Base-by-base conservation (phyloP, 352 stramenopile genomes). In the Globisporangium uncinulatum region DNA sequence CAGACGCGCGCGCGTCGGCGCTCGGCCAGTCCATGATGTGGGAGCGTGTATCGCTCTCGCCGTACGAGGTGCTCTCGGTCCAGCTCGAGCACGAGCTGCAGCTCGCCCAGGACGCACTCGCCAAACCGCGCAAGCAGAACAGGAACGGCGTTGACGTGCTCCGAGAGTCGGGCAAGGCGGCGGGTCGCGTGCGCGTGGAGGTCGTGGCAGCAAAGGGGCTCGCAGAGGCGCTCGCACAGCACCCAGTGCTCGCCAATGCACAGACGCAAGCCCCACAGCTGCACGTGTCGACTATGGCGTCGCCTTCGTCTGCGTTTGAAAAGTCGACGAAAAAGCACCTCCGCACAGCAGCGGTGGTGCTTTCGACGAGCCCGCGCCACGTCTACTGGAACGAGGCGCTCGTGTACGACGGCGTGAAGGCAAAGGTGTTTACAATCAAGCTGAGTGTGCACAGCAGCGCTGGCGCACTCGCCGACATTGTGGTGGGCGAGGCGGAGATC, bases 21-120 rank as follows among this genome's bases (percentile, higher is more conserved):
- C 72, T 86, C 51, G 66, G 65, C 61, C 88, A 68, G 59, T 87
- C 77, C 44, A 65, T 80, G 54, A 87, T 79, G 61, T 92, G 84
- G 84, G 82, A 94, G 60, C 87, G 79, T 59, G 82, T 92, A 49
- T 60, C 77, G 60, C 66, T 92, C 43, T 92, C 82, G 10, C 81
- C 83, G 32, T 63, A 86, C 44, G 82, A 94, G 46, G 42, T 84
- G 61, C 52, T 86, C n/a, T 76, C 81, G 15, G 66, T 92, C 44
- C 78, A 90, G 62, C 67, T 88, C 31, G 80, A 92, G 57, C 63
- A 79, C 20, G 79, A 91, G 54, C 46, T 91, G 59, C 73, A 85
- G 62, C 71, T 75, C 24, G 69, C 83, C 0, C 56, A 85, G 50
- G 74, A 77, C 34, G 66, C 61, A 20, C 63, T 75, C 17, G 60